Percentiles rank a stretch among this genome's conserved stretches.
Evolutionary conservation across 768 basidiomycete genomes (phyloP).

Genomic region (Coprinopsis strossmayeri): DNA sequence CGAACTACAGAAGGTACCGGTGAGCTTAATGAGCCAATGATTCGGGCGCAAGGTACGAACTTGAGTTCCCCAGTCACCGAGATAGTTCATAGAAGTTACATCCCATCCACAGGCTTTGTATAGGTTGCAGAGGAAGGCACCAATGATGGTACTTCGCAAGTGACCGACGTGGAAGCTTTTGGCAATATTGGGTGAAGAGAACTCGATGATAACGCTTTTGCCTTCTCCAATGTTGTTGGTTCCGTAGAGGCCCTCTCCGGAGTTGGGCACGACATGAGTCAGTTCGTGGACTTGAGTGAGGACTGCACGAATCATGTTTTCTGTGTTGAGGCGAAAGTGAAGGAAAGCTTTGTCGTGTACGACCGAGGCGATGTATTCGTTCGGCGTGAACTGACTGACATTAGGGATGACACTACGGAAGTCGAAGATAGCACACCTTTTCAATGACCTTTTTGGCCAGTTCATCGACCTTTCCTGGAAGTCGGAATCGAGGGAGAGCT

Average conservation of each 20-base stretch:
- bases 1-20: no score
- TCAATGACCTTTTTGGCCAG: slow-evolving; percentile 68
- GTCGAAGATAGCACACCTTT: slow-evolving; percentile 61
- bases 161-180: slow-evolving; percentile 99
- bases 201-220: slow-evolving; percentile 84
- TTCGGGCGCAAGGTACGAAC: no score
- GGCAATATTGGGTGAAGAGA: slow-evolving; percentile 95
- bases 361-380: slow-evolving; percentile 70
- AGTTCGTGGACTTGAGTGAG: slow-evolving; percentile 70
- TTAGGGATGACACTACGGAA: no score
- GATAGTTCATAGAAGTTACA: slow-evolving; percentile 86
- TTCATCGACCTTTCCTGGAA: slow-evolving; percentile 78
- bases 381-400: slow-evolving; percentile 74
- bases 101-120: slow-evolving; percentile 94
- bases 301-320: slow-evolving; percentile 56
- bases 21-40: no score
- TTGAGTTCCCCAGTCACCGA: slow-evolving; percentile 99
- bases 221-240: slow-evolving; percentile 69
- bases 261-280: slow-evolving; percentile 52
- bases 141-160: slow-evolving; percentile 96
- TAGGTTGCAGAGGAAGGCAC: slow-evolving; percentile 86
- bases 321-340: slow-evolving; percentile 67
- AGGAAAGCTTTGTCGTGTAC: slow-evolving; percentile 75
- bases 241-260: slow-evolving; percentile 58
- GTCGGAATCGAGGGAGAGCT: slow-evolving; percentile 84